These are phyloP conservation scores for Phytophthora podocarpi DNA, from an alignment of 352 stramenopile genomes.

Conservation along the genomic window DNA sequence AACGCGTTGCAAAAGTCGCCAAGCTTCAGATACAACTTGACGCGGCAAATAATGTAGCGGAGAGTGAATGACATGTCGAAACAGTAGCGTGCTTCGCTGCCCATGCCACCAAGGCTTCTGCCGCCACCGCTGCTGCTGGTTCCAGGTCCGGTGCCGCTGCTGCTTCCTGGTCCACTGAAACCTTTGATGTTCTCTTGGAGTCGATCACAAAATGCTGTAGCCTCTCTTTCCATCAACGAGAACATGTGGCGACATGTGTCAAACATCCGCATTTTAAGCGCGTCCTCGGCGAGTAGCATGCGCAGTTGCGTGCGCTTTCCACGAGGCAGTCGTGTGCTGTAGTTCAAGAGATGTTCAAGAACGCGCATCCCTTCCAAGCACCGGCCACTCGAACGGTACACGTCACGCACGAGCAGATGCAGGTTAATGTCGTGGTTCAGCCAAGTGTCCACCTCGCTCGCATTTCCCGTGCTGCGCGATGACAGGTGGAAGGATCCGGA, in stretches of 20 bases:
- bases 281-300: slow-evolving; percentile 82
- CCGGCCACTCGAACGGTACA: slow-evolving; percentile 81
- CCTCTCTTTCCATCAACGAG: slow-evolving; percentile 72
- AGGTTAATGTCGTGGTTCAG: slow-evolving; percentile 85
- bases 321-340: slow-evolving; percentile 69
- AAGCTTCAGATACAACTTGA: slow-evolving; percentile 66
- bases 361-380: slow-evolving; percentile 81
- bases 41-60: slow-evolving; percentile 70
- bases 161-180: slow-evolving; percentile 50
- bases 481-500: slow-evolving; percentile 63
- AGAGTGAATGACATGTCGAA: slow-evolving; percentile 85
- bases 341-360: slow-evolving; percentile 78
- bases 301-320: slow-evolving; percentile 80
- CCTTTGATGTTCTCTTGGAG: slow-evolving; percentile 74
- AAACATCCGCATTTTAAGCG: slow-evolving; percentile 73
- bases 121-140: slow-evolving; percentile 56
- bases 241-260: slow-evolving; percentile 82
- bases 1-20: slow-evolving; percentile 62
- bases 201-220: slow-evolving; percentile 73
- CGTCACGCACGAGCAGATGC: slow-evolving; percentile 78
- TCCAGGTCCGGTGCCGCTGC: slow-evolving; percentile 48
- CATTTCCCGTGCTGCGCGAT: slow-evolving; percentile 56
- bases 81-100: slow-evolving; percentile 75
- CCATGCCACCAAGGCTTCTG: slow-evolving; percentile 70
- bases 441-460: slow-evolving; percentile 78